Evolutionary conservation across 331 rosid species (phyloP), one percentile per base, ranked within the genome.

Genomic region (Quercus phellos): DNA sequence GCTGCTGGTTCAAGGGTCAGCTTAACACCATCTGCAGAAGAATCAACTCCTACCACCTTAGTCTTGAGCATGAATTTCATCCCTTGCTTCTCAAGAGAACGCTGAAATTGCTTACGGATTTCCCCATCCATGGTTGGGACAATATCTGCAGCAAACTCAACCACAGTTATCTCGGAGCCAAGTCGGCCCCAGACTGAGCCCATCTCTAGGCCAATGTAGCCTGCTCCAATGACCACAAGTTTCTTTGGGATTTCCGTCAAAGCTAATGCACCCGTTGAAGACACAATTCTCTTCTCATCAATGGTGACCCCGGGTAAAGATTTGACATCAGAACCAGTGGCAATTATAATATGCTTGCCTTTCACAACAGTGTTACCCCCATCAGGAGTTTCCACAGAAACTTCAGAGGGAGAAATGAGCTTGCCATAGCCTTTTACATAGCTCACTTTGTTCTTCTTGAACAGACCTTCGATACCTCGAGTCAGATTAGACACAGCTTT

Each of bases 171-270:
- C 91, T 93, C 90, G 3, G 98, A 91, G 51, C 99, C 99, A 71
- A 95, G 81, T 32, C 99, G 86, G 46, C 97, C 94, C 98, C 99
- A 95, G 2, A 95, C 99, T 0, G 99, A 95, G 3, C 99, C 99
- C 99, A 95, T 95, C 81, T 95, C 99, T 32, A 95, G 93, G 22
- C 99, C 99, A 60, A 95, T 95, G 85, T 95, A 95, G 63, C 99
- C 99, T 16, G 99, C 99, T 70, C 99, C 98, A 53, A 95, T 85
- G 76, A 95, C 99, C 71, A 92, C 88, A 43, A 95, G 94, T 81
- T 74, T 95, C 90, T 93, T 92, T 21, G 99, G 99, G 76, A 93
- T 89, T 84, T 90, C 92, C n/a, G 92, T 51, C 88, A 95, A 85
- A 75, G 93, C 96, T 53, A 95, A 87, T 74, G 99, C 99, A 56